Base-by-base conservation (phyloP, 2,329 filamentous ascomycete genomes). In the Aschersonia sp. region DNA sequence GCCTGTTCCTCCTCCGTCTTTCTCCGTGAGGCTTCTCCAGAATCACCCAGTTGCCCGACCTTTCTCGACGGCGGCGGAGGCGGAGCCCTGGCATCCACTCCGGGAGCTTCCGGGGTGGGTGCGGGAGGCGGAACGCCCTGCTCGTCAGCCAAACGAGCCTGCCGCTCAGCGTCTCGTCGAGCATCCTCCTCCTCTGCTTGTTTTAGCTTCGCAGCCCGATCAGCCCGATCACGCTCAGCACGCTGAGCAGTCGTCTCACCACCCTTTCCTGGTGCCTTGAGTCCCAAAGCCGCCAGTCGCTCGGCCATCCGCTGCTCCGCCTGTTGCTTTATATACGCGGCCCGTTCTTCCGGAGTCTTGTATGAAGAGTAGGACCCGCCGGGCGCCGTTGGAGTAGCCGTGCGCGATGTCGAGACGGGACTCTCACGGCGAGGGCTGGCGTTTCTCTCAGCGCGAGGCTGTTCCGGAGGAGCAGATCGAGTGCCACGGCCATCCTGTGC, bases 261-360 rank as follows among this genome's bases (percentile, higher is more conserved):
- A 40, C 82, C 68, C 60, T 94, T 94, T 14, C 73, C 72, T 5
- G 86, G 83, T 32, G 87, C 81, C 63, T 87, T 94, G 60, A 98
- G 84, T 37, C 92, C 92, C 51, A 97, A 77, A 44, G 90, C 90
- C 51, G 92, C 92, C 58, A 98, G 78, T 51, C 92, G 83, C 64
- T 97, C 92, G 37, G 92, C 90, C 84, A 98, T 97, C 50, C 90
- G 86, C 61, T 90, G 87, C 63, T 97, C 89, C 7, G 92, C 94
- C 63, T 96, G 90, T 63, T 96, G 89, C 63, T 94, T 94, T 60
- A 97, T 96, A 59, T 94, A 95, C 5, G 90, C 88, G 37, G 94
- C 88, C 48, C 92, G 80, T 59, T 98, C 90, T 64, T 97, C 89
- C 0, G 89, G 84, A 0, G 89, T 95, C 65, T 85, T 87, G 63